Evolutionary conservation across 1,284 basidiomycete genomes (phyloP).

Genomic region (Apiotrichum mycotoxinovorans): DNA sequence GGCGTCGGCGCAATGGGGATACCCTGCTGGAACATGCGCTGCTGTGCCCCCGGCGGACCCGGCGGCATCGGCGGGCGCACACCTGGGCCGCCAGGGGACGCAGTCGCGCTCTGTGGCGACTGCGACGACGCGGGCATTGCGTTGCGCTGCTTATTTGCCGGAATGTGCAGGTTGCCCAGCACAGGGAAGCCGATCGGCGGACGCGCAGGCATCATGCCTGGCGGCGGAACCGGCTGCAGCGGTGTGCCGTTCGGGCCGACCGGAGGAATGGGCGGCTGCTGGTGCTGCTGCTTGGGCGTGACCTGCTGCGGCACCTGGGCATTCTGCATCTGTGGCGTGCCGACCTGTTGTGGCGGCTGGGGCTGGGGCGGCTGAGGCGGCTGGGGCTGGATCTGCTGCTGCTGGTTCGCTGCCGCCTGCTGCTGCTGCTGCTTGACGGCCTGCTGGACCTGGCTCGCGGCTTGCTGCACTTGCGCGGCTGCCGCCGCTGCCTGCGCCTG

Average conservation of each 20-base stretch:
- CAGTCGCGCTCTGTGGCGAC: conserved; percentile 15
- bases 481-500: conserved; percentile 6
- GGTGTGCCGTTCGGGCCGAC: conserved; percentile 4
- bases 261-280: conserved; percentile 1
- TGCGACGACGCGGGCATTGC: conserved; percentile 6
- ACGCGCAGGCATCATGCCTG: conserved; percentile 14
- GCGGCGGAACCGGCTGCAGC: conserved; percentile 9
- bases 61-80: conserved; percentile 2
- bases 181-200: conserved; percentile 18
- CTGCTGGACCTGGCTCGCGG: not conserved
- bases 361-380: not conserved
- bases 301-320: not conserved
- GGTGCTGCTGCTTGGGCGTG: conserved; percentile 1
- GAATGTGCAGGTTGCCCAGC: conserved; percentile 36
- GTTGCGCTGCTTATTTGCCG: conserved; percentile 35
- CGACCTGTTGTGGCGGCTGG: not conserved
- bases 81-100: not conserved
- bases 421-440: conserved; percentile 2
- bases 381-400: conserved; percentile 1
- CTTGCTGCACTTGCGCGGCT: conserved; percentile 1
- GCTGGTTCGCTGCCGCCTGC: not conserved
- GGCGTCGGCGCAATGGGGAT: conserved; percentile 27
- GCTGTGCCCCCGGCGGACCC: not conserved
- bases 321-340: conserved; percentile 1
- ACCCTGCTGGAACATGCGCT: conserved; percentile 36